A percentile compares a stretch with the other conserved stretches of the same genome.
phyloP scores from a whole-genome alignment of 768 basidiomycete species.

The Boletus pseudo-olivaceus region DNA sequence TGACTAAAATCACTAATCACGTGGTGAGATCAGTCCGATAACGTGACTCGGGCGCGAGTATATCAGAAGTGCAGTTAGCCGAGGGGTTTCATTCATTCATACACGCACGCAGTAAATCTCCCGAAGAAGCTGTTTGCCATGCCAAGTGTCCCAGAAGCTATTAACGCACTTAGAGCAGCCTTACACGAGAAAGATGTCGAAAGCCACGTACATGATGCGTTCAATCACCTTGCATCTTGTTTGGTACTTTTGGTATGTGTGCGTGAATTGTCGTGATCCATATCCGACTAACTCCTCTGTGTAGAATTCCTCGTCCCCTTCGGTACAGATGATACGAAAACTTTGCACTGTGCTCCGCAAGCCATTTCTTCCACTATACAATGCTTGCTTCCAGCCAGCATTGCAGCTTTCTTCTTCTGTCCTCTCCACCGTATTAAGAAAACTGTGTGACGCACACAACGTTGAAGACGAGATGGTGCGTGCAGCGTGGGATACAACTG shows the following conservation, averaged over 20 bases:
- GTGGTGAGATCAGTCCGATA: slow-evolving; percentile 4
- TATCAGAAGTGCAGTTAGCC: background rate
- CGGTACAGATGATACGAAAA: slow-evolving; percentile 35
- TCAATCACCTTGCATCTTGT: slow-evolving; percentile 41
- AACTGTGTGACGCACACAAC: slow-evolving; percentile 30
- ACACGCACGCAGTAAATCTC: background rate
- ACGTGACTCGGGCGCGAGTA: slow-evolving; percentile 6
- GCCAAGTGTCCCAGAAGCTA: slow-evolving; percentile 29
- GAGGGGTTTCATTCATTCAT: background rate
- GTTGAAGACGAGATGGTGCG: slow-evolving; percentile 18
- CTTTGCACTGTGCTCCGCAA: slow-evolving; percentile 41
- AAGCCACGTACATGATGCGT: slow-evolving; percentile 31
- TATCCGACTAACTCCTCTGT: background rate
- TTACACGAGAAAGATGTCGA: slow-evolving; percentile 29
- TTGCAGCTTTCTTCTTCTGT: slow-evolving; percentile 41
- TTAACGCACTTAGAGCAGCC: slow-evolving; percentile 31
- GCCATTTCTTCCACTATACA: slow-evolving; percentile 45
- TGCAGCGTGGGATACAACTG: slow-evolving; percentile 44
- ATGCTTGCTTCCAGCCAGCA: slow-evolving; percentile 34
- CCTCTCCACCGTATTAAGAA: slow-evolving; percentile 40
- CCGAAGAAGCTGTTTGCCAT: slow-evolving; percentile 1
- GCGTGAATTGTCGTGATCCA: slow-evolving; percentile 1
- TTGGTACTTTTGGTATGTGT: slow-evolving; percentile 41
- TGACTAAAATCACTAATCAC: slow-evolving; percentile 29
- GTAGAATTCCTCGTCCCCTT: slow-evolving; percentile 40